Evolutionary conservation across 2,329 filamentous ascomycete genomes (phyloP).

Genomic region (Arthrobotrys sphaeroides): DNA sequence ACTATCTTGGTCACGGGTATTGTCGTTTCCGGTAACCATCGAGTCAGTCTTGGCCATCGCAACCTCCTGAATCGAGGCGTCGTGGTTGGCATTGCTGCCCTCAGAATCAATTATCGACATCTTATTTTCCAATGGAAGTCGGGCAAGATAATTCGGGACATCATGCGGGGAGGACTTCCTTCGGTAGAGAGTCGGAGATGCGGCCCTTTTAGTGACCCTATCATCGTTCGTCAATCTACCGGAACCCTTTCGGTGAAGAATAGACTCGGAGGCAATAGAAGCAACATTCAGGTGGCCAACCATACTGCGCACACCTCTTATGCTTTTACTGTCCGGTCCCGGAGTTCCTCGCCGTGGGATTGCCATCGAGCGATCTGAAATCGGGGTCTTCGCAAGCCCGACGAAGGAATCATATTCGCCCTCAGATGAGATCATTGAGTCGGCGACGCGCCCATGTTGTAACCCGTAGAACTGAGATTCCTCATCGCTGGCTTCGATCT

Average conservation of each 20-base stretch:
- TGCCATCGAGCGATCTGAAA: constrained; percentile 48
- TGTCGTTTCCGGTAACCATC: constrained; percentile 29
- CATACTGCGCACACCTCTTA: constrained; percentile 54
- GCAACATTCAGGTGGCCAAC: constrained; percentile 56
- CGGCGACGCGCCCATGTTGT: constrained; percentile 27
- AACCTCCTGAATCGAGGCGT: constrained; percentile 8
- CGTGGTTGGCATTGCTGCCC: constrained; percentile 41
- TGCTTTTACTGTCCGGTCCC: constrained; percentile 46
- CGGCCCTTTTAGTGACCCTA: constrained; percentile 42
- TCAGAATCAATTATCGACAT: constrained; percentile 51
- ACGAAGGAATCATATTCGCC: constrained; percentile 47
- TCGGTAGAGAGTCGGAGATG: constrained; percentile 38
- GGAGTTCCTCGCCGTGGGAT: constrained; percentile 40
- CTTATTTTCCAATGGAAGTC: constrained; percentile 36
- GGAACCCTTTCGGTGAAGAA: constrained; percentile 46
- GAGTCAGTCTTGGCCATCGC: constrained; percentile 45
- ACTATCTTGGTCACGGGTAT: neutral
- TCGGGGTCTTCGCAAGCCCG: constrained; percentile 36
- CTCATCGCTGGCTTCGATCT: constrained; percentile 42
- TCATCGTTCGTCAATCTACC: constrained; percentile 41
- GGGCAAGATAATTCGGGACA: constrained; percentile 12
- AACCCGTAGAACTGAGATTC: constrained; percentile 33
- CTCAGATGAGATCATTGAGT: constrained; percentile 43
- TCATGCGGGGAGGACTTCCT: constrained; percentile 50
- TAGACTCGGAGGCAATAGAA: constrained; percentile 48